phyloP scores from a whole-genome alignment of 2,329 filamentous ascomycete species.

The Colletotrichum falcatum region DNA sequence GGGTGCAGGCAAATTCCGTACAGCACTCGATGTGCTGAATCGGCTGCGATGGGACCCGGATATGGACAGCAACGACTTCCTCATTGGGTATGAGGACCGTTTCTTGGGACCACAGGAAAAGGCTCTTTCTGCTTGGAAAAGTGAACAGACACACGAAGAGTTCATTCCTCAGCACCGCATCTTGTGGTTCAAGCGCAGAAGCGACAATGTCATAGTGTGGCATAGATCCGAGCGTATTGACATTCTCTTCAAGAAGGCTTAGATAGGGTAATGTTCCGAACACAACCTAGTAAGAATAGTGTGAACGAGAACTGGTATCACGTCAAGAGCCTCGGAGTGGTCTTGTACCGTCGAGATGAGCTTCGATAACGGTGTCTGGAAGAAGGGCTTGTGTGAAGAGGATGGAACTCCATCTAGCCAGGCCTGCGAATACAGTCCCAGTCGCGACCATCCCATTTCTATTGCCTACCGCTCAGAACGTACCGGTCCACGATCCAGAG shows the following conservation, averaged over 20 bases:
- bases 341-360: background rate
- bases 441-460: background rate
- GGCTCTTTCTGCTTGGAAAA: conserved; percentile 67
- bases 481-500: background rate
- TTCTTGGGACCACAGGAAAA: conserved; percentile 68
- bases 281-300: background rate
- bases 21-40: conserved; percentile 69
- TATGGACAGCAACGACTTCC: conserved; percentile 63
- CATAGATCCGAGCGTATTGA: conserved; percentile 66
- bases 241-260: conserved; percentile 49
- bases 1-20: conserved; percentile 63
- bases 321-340: no score
- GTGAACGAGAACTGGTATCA: background rate
- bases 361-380: background rate
- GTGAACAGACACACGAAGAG: conserved; percentile 72
- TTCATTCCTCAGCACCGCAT: conserved; percentile 76
- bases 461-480: background rate
- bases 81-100: conserved; percentile 72
- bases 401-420: background rate
- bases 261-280: background rate
- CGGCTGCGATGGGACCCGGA: conserved; percentile 70
- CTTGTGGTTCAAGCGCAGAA: conserved; percentile 68
- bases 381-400: background rate
- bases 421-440: background rate
- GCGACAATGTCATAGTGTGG: conserved; percentile 66